Evolutionary conservation across 106 monocot species (phyloP).

Genomic region (Dactylorhiza incarnata): DNA sequence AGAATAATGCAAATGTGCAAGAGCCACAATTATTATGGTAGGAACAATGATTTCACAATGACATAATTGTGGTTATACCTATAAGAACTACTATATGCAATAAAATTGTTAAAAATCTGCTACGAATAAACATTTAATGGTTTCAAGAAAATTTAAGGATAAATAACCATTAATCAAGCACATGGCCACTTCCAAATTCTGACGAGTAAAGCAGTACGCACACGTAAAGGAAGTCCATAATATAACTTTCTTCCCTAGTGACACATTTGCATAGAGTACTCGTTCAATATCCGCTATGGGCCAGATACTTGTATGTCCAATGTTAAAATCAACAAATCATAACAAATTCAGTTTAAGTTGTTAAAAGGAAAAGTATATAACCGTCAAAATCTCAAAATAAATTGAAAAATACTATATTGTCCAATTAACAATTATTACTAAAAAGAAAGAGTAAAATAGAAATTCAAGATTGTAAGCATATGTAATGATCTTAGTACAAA

Average conservation of each 20-base stretch:
- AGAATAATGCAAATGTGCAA: background rate
- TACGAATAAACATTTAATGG: background rate
- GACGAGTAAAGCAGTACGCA: background rate
- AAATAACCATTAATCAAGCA: background rate
- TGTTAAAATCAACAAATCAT: background rate
- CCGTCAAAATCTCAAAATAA: background rate
- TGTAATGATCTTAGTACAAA: background rate
- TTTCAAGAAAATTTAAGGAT: background rate
- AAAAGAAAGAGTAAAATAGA: background rate
- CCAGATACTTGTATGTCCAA: too few species aligned
- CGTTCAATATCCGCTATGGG: too few species aligned
- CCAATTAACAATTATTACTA: background rate
- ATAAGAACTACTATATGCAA: background rate
- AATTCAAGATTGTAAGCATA: background rate
- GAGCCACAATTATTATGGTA: background rate
- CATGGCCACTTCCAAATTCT: background rate
- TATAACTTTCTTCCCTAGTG: too few species aligned
- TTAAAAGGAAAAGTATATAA: background rate
- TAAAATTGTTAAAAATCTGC: background rate
- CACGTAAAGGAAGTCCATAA: background rate
- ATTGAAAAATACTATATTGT: background rate
- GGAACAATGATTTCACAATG: constrained; percentile 1
- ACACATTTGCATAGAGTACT: too few species aligned
- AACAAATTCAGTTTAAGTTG: background rate
- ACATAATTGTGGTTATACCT: background rate